A percentile compares a stretch with the other conserved stretches of the same genome.
Conservation (phyloP, 116 monocot genomes). For the Thalassia testudinum region DNA sequence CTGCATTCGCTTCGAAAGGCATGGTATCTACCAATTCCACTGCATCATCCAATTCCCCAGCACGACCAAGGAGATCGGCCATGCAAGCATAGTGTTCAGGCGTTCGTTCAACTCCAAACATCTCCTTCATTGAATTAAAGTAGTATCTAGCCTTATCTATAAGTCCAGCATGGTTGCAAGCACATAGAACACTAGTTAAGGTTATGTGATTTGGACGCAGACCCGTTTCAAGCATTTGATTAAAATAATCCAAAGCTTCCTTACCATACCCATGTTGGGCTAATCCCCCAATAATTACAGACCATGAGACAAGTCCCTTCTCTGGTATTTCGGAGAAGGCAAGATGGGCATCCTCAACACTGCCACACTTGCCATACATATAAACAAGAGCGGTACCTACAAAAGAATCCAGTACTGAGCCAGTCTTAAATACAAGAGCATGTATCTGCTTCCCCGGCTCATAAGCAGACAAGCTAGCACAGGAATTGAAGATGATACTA, state of each 20-base stretch:
- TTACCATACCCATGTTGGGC: conserved; percentile 74
- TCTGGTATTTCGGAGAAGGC: conserved; percentile 46
- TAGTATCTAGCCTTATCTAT: conserved; percentile 32
- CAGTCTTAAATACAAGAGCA: conserved; percentile 36
- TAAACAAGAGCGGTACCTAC: conserved; percentile 65
- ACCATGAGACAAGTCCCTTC: conserved; percentile 61
- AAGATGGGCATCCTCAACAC: conserved; percentile 40
- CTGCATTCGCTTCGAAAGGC: conserved; percentile 55
- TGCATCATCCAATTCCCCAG: conserved; percentile 42
- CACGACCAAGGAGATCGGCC: conserved; percentile 67
- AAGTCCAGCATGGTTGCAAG: conserved; percentile 70
- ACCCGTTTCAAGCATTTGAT: conserved; percentile 41
- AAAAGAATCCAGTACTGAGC: conserved; percentile 39
- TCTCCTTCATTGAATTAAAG: conserved; percentile 43
- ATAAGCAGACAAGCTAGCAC: conserved; percentile 64
- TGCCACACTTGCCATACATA: conserved; percentile 88
- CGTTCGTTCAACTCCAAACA: conserved; percentile 35
- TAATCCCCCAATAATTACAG: conserved; percentile 70
- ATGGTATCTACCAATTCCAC: conserved; percentile 48
- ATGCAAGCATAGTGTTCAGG: conserved; percentile 79
- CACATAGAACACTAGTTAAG: conserved; percentile 61
- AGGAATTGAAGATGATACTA: conserved; percentile 64
- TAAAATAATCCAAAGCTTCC: conserved; percentile 44
- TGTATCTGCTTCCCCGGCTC: conserved; percentile 80
- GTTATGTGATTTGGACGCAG: conserved; percentile 61